Evolutionary conservation across 768 basidiomycete genomes (phyloP), one percentile per base, ranked within the genome.

Genomic region (Xerocomellus amylosporus): DNA sequence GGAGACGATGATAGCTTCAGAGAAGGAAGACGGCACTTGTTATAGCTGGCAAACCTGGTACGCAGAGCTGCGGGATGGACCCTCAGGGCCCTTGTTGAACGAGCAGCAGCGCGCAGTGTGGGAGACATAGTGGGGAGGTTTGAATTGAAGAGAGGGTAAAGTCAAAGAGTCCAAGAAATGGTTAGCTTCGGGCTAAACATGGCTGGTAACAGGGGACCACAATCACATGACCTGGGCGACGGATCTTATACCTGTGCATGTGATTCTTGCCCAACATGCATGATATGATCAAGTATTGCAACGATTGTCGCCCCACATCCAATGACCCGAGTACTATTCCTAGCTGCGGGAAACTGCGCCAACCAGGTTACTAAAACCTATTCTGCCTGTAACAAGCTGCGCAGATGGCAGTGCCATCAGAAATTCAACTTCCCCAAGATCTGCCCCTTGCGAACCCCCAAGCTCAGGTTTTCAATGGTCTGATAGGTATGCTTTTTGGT

Each of bases 41-140:
- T 26, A 9, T 22, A 9, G 42, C 15, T 38, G 20, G 22, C 65
- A 46, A 38, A 69, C 67, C 67, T 59, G 5, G 59, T n/a, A 19
- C 48, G 34, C 19, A 51, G 46, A 9, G 37, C 15, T 8, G 43
- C 19, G 5, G 49, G 39, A 1, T 34, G 58, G 20, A 30, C 15
- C 41, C 44, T 61, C 15, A 55, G 19, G 15, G 50, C 43, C 40
- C 58, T 58, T n/a, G 59, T 31, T 7, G 53, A 63, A 22, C 63
- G 61, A 51, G 41, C 31, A 45, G 55, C 59, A 24, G 47, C 28
- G 20, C 72, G 69, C 31, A 75, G 53, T 53, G 74, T 67, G 40
- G 55, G 24, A 51, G 52, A 46, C 40, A 51, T 47, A 22, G 6
- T 19, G 31, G 17, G 12, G 30, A 42, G 20, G 47, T 28, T 20